Percentiles rank a stretch among this genome's conserved stretches.
These are phyloP conservation scores for Monilinia polystroma DNA, from an alignment of 2,329 filamentous ascomycete genomes.

Conservation along the genomic window DNA sequence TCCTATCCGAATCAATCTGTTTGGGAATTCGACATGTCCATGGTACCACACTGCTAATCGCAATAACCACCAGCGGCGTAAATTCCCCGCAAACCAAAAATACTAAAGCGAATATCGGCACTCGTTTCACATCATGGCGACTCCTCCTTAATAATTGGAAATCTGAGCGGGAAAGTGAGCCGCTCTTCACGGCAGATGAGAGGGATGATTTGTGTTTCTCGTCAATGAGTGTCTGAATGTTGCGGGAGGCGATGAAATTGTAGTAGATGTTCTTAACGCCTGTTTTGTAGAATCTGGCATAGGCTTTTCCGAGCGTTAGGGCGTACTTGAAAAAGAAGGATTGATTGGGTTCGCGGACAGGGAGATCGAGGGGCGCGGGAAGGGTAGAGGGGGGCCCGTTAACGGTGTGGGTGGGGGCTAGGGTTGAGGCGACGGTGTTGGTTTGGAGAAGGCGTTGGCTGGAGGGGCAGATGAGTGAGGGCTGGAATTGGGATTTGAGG, in stretches of 20 bases:
- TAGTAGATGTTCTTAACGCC: conserved; percentile 72
- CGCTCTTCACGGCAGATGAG: conserved; percentile 40
- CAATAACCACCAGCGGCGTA: conserved; percentile 74
- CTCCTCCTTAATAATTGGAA: conserved; percentile 70
- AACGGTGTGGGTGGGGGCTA: conserved; percentile 41
- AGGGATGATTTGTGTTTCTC: conserved; percentile 42
- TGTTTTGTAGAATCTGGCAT: conserved; percentile 82
- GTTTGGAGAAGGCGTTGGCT: conserved; percentile 45
- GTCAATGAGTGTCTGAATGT: conserved; percentile 50
- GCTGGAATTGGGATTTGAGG: conserved; percentile 39
- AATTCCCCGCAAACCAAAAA: conserved; percentile 81
- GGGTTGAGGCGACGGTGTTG: conserved; percentile 34
- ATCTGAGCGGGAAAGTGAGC: conserved; percentile 58
- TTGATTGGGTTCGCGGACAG: conserved; percentile 50
- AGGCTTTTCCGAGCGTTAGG: conserved; percentile 62
- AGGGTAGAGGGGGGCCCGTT: conserved; percentile 75
- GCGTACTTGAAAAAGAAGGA: conserved; percentile 42
- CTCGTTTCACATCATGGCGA: conserved; percentile 68
- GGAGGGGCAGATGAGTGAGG: conserved; percentile 34
- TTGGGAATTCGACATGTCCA: conserved; percentile 78
- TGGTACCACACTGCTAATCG: conserved; percentile 70
- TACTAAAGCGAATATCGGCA: conserved; percentile 76
- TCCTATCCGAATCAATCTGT: conserved; percentile 62
- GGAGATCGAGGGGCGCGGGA: conserved; percentile 66
- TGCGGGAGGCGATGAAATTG: conserved; percentile 55